Evolutionary conservation across 345 rosid genomes (phyloP), one percentile per base, ranked within the genome.

Genomic region (Corchorus capsularis): DNA sequence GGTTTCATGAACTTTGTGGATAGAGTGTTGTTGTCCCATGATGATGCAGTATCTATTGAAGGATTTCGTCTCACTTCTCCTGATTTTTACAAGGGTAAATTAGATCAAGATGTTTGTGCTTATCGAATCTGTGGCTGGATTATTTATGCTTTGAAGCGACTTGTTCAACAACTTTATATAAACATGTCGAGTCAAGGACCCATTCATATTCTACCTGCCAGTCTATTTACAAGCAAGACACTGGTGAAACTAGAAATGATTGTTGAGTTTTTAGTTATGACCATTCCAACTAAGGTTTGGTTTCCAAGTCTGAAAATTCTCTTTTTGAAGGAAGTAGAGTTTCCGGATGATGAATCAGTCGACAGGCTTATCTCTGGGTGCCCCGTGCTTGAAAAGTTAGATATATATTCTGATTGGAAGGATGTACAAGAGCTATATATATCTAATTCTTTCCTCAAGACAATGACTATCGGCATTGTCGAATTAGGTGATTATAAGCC

Each of bases 261-360:
- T 4, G 16, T 45, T 19, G 0, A 27, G 1, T 15, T 8, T 27
- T 15, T 8, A 17, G 46, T 69, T 19, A 14, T 56, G 46, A 64
- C 8, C 16, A 20, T 75, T 75, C 77, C 79, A 19, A 35, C 63
- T 27, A 1, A 37, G 7, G 12, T 63, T 22, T 60, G 39, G n/a
- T 50, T 79, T 75, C 22, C 82, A 35, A 62, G 56, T 75, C 75
- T 79, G 4, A 74, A 75, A 60, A 63, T 11, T 20, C 55, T 79
- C 12, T 19, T 4, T 27, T 79, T 6, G 39, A 13, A 5, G n/a
- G 3, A 15, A 35, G 46, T 35, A 46, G 7, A 0, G 22, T 71
- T 69, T 53, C 9, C 4, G 6, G 55, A 78, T 15, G 55, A 45
- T 4, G 46, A 16, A 12, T 76, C 52, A 13, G 17, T 12, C 15